phyloP scores from a whole-genome alignment of 768 basidiomycete species.

The Trametes cingulata region DNA sequence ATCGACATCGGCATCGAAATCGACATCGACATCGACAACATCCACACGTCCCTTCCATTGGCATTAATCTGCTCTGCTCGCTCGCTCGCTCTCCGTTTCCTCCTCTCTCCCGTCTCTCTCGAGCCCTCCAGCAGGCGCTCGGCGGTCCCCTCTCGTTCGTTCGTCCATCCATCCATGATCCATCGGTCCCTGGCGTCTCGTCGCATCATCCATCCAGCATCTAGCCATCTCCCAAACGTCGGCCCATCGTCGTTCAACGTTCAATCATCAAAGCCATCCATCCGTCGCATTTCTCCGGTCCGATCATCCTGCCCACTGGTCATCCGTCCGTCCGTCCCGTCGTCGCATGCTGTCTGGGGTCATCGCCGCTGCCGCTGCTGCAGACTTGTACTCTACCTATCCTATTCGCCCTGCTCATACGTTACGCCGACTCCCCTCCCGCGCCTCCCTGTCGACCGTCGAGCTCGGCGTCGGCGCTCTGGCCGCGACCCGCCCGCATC shows the following conservation, averaged over 20 bases:
- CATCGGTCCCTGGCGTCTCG: too few species aligned
- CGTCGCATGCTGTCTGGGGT: conserved; percentile 6
- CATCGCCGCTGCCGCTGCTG: too few species aligned
- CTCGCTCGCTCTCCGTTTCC: background rate
- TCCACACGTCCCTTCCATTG: background rate
- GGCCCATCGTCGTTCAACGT: background rate
- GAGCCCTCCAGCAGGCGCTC: background rate
- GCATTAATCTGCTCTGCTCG: background rate
- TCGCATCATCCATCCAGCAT: background rate
- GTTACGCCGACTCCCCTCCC: too few species aligned
- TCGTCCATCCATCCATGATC: background rate
- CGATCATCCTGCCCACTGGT: background rate
- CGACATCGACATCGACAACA: background rate
- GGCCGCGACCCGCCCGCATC: background rate
- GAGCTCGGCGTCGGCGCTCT: background rate
- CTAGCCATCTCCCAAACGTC: background rate
- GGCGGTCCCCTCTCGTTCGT: background rate
- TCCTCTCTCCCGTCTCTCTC: background rate
- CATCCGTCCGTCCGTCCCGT: conserved; percentile 1
- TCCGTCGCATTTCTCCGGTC: background rate
- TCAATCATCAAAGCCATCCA: background rate
- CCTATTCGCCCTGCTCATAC: background rate
- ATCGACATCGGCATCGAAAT: background rate
- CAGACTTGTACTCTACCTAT: conserved; percentile 4
- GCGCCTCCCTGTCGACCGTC: background rate